Base-by-base conservation (phyloP, 148 eudicot species). In the Amaranthus hypochondriacus region DNA sequence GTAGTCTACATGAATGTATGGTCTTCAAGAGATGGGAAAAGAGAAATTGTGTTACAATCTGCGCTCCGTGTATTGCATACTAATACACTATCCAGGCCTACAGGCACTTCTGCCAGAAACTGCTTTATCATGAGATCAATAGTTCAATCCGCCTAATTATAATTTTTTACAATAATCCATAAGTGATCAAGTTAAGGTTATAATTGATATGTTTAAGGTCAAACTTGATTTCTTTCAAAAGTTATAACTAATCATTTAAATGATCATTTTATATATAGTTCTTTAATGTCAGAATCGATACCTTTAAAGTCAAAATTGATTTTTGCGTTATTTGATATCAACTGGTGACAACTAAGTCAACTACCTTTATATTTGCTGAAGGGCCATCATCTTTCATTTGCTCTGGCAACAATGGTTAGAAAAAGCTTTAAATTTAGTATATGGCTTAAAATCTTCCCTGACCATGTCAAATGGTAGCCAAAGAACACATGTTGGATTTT, bases 11-110 rank as follows among this genome's bases (percentile, higher is more conserved):
- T 57, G 13, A 47, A 68, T 1, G 39, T 53, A 2, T 53, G 48
- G 15, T 68, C 59, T 52, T 68, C 47, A 44, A 81, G 84, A 42
- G 78, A 77, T 49, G 84, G 81, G 61, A 81, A 81, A 62, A 9
- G 56, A 3, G 14, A 52, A 71, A 49, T 13, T 6, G 57, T 6
- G 8, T 13, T 1, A 6, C 7, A 3, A 9, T n/a, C 53, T 15
- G 53, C 50, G 52, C 49, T 76, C 74, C 63, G 69, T 59, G 69
- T 10, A 62, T 21, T 76, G 69, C 54, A 76, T 60, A 0, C 39
- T 52, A 28, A 3, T 0, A 61, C 13, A 53, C 18, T 18, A 18
- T 18, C 18, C 18, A 18, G 18, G 18, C 0, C 0, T 15, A 1
- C 6, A 18, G 62, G 69, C 3, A 2, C 74, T 15, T 48, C 65